Base-by-base conservation (phyloP, 352 stramenopile genomes). In the Phytophthora crassamura region DNA sequence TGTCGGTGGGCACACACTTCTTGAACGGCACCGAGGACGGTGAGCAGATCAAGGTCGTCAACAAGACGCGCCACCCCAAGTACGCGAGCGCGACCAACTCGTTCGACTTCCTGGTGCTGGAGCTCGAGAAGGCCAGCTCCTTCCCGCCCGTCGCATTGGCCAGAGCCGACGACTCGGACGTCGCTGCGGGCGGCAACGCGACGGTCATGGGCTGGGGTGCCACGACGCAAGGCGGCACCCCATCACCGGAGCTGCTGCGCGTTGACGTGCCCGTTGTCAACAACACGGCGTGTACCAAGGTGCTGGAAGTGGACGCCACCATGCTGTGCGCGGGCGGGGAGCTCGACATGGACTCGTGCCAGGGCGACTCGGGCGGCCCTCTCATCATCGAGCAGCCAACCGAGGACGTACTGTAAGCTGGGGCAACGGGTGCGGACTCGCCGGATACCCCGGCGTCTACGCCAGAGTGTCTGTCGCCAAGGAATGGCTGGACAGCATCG, bases 301-400 rank as follows among this genome's bases (percentile, higher is more conserved):
- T 76, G 4, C 45, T 71, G 7, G 62, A 70, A 20, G 61, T 82
- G 30, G 68, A 78, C 20, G 33, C 59, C 7, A 78, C 74, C 8
- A 90, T 88, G 74, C 34, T 93, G n/a, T 93, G 84, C 32, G 82
- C 84, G 4, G 80, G 84, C 1, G 77, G 80, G 18, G 33, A 69
- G 20, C 35, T 56, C 20, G 70, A 77, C 47, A 74, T 73, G 53
- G 77, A 91, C 60, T 84, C 79, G 51, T 93, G 84, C 63, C 72
- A 90, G 45, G 80, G 80, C 10, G 81, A 91, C 59, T 90, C 68
- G 2, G 77, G 77, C 10, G 79, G 78, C 2, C 81, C 73, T 25
- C 50, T 86, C 25, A 63, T 78, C 18, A 36, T 78, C 33, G 72
- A 74, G 32, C 28, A 72, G 14, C 43, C 72, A n/a, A 35, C 33